A percentile compares a stretch with the other conserved stretches of the same genome.
Evolutionary conservation across 805 yeast genomes (phyloP).

Genomic region (Grigorovia yakushimaensis): DNA sequence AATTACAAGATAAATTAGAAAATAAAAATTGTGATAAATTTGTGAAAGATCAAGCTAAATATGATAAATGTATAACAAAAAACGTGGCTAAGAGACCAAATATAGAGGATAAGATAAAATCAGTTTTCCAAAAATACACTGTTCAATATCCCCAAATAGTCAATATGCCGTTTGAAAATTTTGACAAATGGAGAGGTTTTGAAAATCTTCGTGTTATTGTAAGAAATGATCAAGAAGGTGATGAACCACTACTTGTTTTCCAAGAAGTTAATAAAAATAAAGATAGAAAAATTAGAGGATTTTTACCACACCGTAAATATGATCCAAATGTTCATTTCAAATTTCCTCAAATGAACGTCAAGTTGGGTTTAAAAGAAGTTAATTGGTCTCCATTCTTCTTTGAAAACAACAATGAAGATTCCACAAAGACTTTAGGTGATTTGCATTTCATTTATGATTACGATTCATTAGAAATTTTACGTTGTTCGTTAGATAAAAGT

Average conservation of each 20-base stretch:
- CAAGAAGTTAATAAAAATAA: conserved; percentile 8
- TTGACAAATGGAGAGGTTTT: conserved; percentile 9
- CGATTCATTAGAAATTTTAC: conserved; percentile 12
- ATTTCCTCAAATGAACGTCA: conserved; percentile 4
- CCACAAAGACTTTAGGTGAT: conserved; percentile 14
- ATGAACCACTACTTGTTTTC: conserved; percentile 12
- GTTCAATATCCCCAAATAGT: conserved; percentile 10
- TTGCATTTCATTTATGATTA: conserved; percentile 14
- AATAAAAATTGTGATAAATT: conserved; percentile 17
- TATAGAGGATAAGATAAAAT: conserved; percentile 3
- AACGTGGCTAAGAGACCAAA: conserved; percentile 11
- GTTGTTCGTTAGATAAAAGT: conserved; percentile 16
- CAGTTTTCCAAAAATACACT: conserved; percentile 7
- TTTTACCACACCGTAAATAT: conserved; percentile 11
- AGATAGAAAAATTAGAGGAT: conserved; percentile 6
- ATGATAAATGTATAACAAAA: conserved; percentile 16
- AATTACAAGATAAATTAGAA: conserved; percentile 15
- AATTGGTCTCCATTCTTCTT: conserved; percentile 14
- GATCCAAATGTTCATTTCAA: conserved; percentile 6
- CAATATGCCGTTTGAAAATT: conserved; percentile 4
- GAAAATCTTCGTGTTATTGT: conserved; percentile 10
- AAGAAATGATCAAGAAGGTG: conserved; percentile 2
- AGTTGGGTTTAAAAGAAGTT: conserved; percentile 5
- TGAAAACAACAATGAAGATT: not conserved
- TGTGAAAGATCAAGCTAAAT: not conserved